phyloP scores from a whole-genome alignment of 2,329 filamentous ascomycete genomes.

The Mariannaea elegans region DNA sequence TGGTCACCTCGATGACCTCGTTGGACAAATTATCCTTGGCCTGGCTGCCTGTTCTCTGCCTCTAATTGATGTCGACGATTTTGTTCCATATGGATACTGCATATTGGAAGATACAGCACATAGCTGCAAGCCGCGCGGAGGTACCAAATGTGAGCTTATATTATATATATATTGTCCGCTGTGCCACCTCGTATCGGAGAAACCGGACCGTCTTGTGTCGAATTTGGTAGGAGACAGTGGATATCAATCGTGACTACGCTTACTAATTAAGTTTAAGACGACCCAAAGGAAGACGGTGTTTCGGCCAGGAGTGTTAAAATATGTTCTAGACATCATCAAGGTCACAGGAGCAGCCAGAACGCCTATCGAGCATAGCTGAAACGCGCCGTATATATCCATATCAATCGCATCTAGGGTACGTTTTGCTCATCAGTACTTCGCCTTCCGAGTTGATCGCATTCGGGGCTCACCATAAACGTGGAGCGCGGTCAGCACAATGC shows the following conservation, averaged over 20 bases:
- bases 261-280: slow-evolving; percentile 65
- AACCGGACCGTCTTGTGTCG: slow-evolving; percentile 53
- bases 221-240: too few relatives aligned
- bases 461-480: slow-evolving; percentile 65
- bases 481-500: slow-evolving; percentile 66
- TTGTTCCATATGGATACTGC: slow-evolving; percentile 70
- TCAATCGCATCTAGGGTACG: slow-evolving; percentile 64
- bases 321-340: slow-evolving; percentile 68
- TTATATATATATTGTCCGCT: slow-evolving; percentile 69
- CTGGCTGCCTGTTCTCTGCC: slow-evolving; percentile 45
- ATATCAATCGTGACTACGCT: slow-evolving; percentile 22
- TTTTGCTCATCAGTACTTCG: background rate
- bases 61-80: slow-evolving; percentile 71
- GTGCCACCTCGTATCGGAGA: slow-evolving; percentile 65
- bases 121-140: slow-evolving; percentile 68
- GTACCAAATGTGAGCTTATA: slow-evolving; percentile 67
- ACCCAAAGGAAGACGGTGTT: slow-evolving; percentile 76
- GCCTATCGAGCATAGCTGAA: slow-evolving; percentile 73
- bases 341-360: slow-evolving; percentile 71
- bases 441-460: background rate
- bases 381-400: slow-evolving; percentile 74
- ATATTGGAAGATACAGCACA: slow-evolving; percentile 71
- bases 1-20: slow-evolving; percentile 60
- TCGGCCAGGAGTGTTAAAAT: slow-evolving; percentile 69
- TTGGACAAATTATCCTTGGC: slow-evolving; percentile 43